These are phyloP conservation scores for Cyberlindnera petersonii DNA, from an alignment of 805 yeast species.

Conservation along the genomic window DNA sequence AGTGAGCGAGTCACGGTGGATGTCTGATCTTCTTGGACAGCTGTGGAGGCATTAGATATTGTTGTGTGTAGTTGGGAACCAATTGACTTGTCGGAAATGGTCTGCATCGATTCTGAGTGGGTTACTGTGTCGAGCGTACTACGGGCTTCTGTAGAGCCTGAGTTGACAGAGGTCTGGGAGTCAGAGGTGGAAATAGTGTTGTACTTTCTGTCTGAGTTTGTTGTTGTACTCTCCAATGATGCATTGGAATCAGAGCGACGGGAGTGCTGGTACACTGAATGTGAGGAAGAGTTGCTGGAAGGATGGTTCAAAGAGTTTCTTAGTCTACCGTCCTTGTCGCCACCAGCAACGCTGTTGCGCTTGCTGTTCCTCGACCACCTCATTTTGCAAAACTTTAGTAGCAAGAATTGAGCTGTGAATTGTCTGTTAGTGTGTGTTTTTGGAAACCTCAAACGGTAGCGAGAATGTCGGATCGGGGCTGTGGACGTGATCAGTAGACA, in stretches of 20 bases:
- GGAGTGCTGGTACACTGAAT: slow-evolving; percentile 7
- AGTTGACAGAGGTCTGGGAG: slow-evolving; percentile 4
- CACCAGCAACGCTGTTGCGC: slow-evolving; percentile 24
- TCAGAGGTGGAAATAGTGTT: slow-evolving; percentile 6
- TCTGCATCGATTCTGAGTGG: slow-evolving; percentile 4
- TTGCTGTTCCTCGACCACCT: slow-evolving; percentile 29
- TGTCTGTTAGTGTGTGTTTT: slow-evolving; percentile 7
- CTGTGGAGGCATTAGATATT: slow-evolving; percentile 8
- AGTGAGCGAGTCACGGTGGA: slow-evolving; percentile 14
- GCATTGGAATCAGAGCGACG: slow-evolving; percentile 9
- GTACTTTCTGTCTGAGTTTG: slow-evolving; percentile 1
- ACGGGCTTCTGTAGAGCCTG: slow-evolving; percentile 3
- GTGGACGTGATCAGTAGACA: not conserved
- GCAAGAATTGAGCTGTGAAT: slow-evolving; percentile 2
- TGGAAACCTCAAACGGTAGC: not conserved
- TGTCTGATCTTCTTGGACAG: slow-evolving; percentile 5
- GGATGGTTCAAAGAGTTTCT: slow-evolving; percentile 1
- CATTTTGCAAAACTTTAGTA: slow-evolving; percentile 21
- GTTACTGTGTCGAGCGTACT: not conserved
- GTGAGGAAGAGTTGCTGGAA: slow-evolving; percentile 4
- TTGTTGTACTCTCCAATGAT: slow-evolving; percentile 8
- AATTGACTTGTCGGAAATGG: slow-evolving; percentile 6
- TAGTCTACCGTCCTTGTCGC: slow-evolving; percentile 16
- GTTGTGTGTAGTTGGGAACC: slow-evolving; percentile 1
- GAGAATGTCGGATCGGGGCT: not conserved